Conservation (phyloP, 805 yeast species). For the Wickerhamomyces pijperi region DNA sequence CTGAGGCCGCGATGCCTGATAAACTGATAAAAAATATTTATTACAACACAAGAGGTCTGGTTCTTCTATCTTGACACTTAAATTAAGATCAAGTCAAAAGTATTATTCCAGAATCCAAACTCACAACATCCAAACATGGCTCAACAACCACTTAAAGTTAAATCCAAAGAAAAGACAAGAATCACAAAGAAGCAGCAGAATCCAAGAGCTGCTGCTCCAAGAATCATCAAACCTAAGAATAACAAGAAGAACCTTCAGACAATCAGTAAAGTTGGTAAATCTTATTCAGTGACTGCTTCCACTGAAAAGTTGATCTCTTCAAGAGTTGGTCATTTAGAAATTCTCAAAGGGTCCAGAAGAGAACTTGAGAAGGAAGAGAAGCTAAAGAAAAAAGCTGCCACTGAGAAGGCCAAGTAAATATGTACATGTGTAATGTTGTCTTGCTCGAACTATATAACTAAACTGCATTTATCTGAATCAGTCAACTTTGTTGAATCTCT, state of each 20-base stretch:
- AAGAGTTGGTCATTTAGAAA: constrained; percentile 88
- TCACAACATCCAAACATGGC: no score
- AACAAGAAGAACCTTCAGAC: constrained; percentile 29
- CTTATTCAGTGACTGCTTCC: constrained; percentile 34
- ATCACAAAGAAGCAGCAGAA: constrained; percentile 53
- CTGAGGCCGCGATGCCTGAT: no score
- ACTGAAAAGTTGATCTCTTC: constrained; percentile 85
- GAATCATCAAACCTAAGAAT: constrained; percentile 57
- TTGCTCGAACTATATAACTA: no score
- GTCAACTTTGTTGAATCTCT: constrained; percentile 1
- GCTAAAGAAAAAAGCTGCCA: constrained; percentile 22
- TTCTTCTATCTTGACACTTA: no score
- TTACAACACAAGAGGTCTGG: no score
- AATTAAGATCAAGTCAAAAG: no score
- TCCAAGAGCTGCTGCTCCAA: constrained; percentile 66
- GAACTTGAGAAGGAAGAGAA: constrained; percentile 57
- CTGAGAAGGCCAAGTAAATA: constrained; percentile 10
- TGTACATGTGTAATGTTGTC: no score
- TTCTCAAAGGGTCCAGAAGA: constrained; percentile 84
- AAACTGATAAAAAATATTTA: no score
- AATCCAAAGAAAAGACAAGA: constrained; percentile 24
- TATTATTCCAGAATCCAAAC: no score
- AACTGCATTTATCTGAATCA: no score
- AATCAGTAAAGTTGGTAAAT: constrained; percentile 45
- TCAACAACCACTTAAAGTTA: constrained; percentile 59